Evolutionary conservation across 257 asterid species (phyloP), one percentile per base, ranked within the genome.

Genomic region (Osmanthus fragrans): DNA sequence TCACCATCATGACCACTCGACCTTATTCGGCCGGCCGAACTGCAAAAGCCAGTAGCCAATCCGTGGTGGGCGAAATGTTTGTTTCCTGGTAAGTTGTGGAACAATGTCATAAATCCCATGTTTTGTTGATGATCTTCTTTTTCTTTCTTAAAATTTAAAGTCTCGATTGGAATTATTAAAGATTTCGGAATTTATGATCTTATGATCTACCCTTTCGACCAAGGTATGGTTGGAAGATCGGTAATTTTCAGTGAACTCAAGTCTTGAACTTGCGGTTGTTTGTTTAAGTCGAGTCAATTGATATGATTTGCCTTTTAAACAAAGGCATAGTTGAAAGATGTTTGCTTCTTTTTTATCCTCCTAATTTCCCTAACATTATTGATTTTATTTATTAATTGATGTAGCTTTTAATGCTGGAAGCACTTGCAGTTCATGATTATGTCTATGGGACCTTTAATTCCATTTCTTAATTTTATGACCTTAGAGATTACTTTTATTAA

Each of bases 1-100:
- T 88, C 88, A 64, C 92, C 92, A 88, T 86, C 90, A 82, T 39
- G 92, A 81, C 88, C 86, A 81, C 88, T 86, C 89, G 54, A 80
- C 77, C 89, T 88, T 83, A 23, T 70, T n/a, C 25, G 21, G 18
- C n/a, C 4, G 36, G 16, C 15, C 36, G 39, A 11, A 56, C 15
- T 2, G 37, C 4, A 19, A n/a, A 49, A 19, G 39, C 71, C 21
- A 12, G 47, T 34, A 12, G 76, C 64, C 27, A 16, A 56, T 70
- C 58, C 36, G 12, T 15, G 56, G 56, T 13, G 56, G n/a, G 56
- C 56, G 6, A 65, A 36, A 66, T 54, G 69, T 65, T 65, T 79
- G 39, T 54, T 72, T 64, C 71, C 63, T 74, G 85, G 85, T 80
- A 60, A 72, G 23, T 66, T 18, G 11, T 18, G 21, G 40, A 40